phyloP scores from a whole-genome alignment of 2,329 filamentous ascomycete species.

The Neofusicoccum parvum region DNA sequence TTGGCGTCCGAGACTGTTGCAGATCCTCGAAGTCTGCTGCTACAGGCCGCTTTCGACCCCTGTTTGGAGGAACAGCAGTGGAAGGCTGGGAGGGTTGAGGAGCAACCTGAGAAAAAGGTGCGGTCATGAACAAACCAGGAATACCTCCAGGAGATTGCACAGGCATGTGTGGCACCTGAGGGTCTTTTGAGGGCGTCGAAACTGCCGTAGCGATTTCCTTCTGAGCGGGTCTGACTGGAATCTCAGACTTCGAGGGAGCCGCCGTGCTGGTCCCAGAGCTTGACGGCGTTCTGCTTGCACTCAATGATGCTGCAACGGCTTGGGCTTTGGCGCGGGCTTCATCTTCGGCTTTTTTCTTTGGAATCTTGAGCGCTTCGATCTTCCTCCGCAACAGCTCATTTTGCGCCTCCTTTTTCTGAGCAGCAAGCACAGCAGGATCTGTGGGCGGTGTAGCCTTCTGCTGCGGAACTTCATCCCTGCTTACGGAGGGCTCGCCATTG shows the following conservation, averaged over 20 bases:
- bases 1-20: not conserved
- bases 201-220: not conserved
- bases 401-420: constrained; percentile 61
- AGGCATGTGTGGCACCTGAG: constrained; percentile 19
- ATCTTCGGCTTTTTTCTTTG: constrained; percentile 13
- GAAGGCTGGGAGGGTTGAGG: not conserved
- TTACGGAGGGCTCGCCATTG: not conserved
- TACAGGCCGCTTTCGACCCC: constrained; percentile 60
- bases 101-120: constrained; percentile 17
- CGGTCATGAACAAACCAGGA: constrained; percentile 56
- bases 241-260: not conserved
- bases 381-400: constrained; percentile 78
- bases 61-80: not conserved
- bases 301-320: constrained; percentile 5
- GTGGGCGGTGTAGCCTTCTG: not conserved
- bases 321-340: constrained; percentile 19
- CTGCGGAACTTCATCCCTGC: not conserved
- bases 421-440: constrained; percentile 29
- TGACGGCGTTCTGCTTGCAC: constrained; percentile 3
- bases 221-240: constrained; percentile 5
- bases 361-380: constrained; percentile 63
- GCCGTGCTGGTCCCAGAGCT: not conserved
- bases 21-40: constrained; percentile 21
- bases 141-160: constrained; percentile 42
- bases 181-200: not conserved